Conservation (phyloP, 2,329 filamentous ascomycete species). For the Cladosporium colombiae region DNA sequence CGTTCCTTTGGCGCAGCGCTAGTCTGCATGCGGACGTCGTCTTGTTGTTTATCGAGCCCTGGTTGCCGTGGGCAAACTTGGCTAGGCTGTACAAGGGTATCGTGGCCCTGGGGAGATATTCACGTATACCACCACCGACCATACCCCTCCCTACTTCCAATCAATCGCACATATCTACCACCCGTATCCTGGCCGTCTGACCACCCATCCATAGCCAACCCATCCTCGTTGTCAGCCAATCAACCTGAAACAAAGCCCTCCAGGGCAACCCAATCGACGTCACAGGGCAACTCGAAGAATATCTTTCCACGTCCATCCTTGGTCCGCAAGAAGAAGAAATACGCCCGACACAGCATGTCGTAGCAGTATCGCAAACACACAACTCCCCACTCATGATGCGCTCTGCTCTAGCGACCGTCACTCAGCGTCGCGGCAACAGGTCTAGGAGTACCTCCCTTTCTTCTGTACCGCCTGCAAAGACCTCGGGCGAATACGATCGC, state of each 20-base stretch:
- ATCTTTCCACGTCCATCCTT: neutral
- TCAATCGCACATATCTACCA: neutral
- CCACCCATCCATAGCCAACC: neutral
- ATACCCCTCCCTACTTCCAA: neutral
- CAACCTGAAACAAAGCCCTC: neutral
- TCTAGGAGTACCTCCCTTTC: slow-evolving; percentile 46
- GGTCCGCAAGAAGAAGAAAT: neutral
- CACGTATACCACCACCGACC: neutral
- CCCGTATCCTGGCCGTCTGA: neutral
- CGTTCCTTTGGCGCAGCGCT: neutral
- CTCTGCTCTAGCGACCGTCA: slow-evolving; percentile 34
- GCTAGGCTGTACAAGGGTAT: neutral
- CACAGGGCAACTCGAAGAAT: neutral
- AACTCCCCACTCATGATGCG: slow-evolving; percentile 26
- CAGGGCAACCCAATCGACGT: neutral
- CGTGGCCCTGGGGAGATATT: neutral
- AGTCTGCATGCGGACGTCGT: neutral
- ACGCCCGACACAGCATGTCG: slow-evolving; percentile 14
- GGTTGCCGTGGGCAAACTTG: neutral
- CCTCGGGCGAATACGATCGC: slow-evolving; percentile 50
- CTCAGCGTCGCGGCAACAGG: slow-evolving; percentile 27
- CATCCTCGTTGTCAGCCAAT: slow-evolving; percentile 3
- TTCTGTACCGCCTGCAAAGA: slow-evolving; percentile 48
- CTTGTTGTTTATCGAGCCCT: neutral
- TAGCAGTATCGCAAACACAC: neutral